Evolutionary conservation across 352 stramenopile species (phyloP), one percentile per base, ranked within the genome.

Genomic region (Globisporangium lucens): DNA sequence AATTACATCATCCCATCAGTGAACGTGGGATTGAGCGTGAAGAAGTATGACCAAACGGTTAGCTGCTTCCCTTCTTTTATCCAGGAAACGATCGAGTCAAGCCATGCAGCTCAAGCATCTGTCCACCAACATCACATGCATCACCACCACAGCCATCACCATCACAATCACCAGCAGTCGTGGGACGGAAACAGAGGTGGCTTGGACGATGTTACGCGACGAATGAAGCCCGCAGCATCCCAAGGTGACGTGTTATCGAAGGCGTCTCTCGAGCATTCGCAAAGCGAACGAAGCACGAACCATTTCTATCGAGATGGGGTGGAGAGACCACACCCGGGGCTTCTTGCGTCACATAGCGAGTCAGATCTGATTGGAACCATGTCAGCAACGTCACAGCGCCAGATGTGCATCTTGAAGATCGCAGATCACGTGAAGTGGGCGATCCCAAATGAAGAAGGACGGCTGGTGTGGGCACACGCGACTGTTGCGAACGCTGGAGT

Each of bases 1-100:
- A 79, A 82, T 61, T 94, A 91, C 68, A 90, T 94, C 56, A 90
- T 94, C 35, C 86, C 86, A 22, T 89, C 86, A 0, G 84, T 94
- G 9, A 89, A 83, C n/a, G 86, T 81, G 1, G 86, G 86, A 3
- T 75, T 94, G 43, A 77, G 76, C n/a, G 60, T 75, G 38, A 72
- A 74, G n/a, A 78, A 80, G 22, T 72, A 72, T 22, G 72, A 76
- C 35, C 52, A 66, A 12, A 73, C 17, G 3, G 10, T 27, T 24
- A 13, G 43, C 17, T 67, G 6, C 27, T 56, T 60, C 22, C 53
- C 62, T n/a, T 60, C 62, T n/a, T 66, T 60, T 22, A 56, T 66
- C 30, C 43, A 56, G 9, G 62, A 73, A 10, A 59, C 58, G n/a
- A 43, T 38, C 29, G 67, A 15, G 20, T 36, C 13, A n/a, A 75